These are phyloP conservation scores for Tilletia horrida DNA, from an alignment of 1,284 basidiomycete species.

Conservation along the genomic window DNA sequence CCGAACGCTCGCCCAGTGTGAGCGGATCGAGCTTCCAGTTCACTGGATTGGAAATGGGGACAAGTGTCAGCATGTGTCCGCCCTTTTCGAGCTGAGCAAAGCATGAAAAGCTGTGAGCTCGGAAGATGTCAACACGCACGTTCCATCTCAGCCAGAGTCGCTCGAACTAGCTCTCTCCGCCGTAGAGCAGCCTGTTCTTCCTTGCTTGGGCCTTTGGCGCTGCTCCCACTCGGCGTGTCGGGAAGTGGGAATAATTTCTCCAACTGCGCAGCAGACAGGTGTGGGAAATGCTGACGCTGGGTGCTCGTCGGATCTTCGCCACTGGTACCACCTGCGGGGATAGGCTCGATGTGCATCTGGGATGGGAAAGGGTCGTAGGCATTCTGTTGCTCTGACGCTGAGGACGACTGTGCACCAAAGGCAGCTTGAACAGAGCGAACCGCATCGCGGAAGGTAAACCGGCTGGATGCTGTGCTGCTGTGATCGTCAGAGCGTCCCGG, in stretches of 20 bases:
- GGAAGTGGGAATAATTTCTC: slow-evolving; percentile 26
- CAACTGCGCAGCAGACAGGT: slow-evolving; percentile 26
- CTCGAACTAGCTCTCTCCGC: slow-evolving; percentile 22
- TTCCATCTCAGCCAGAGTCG: slow-evolving; percentile 43
- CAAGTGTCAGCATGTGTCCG: background rate
- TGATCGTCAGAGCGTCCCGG: no score
- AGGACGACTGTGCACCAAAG: background rate
- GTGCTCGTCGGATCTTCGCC: background rate
- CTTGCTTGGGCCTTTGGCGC: slow-evolving; percentile 10
- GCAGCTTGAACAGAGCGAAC: slow-evolving; percentile 10
- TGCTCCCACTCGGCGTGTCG: background rate
- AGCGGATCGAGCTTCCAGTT: slow-evolving; percentile 42
- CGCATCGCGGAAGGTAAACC: slow-evolving; percentile 11
- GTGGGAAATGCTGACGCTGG: slow-evolving; percentile 23
- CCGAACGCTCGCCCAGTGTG: slow-evolving; percentile 34
- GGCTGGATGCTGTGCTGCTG: background rate
- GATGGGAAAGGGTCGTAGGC: slow-evolving; percentile 13
- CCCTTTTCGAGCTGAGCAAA: no score
- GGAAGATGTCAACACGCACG: background rate
- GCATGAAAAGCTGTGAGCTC: background rate
- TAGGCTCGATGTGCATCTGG: background rate
- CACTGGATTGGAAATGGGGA: slow-evolving; percentile 18
- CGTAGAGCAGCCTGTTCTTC: slow-evolving; percentile 6
- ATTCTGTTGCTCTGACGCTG: background rate
- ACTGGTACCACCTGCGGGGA: background rate